Percentiles rank a stretch among this genome's conserved stretches.
Conservation (phyloP, 2,329 filamentous ascomycete genomes). For the Microdochium paspali region DNA sequence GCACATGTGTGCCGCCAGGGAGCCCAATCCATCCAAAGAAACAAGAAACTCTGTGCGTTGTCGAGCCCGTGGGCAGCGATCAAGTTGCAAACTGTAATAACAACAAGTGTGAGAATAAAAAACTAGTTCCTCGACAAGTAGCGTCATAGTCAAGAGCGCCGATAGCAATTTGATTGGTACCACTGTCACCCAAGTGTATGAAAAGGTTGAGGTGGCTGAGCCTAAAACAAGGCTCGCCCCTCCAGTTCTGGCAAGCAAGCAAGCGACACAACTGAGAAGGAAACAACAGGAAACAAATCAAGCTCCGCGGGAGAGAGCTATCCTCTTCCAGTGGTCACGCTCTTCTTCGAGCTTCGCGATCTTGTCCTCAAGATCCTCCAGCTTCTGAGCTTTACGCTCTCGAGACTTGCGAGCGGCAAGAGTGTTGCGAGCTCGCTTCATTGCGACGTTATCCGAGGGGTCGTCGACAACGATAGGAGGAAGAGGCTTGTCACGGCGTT, state of each 20-base stretch:
- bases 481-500: constrained; percentile 72
- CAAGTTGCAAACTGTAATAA: constrained; percentile 3
- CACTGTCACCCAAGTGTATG: constrained; percentile 7
- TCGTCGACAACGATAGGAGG: constrained; percentile 72
- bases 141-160: constrained; percentile 13
- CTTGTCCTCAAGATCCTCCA: constrained; percentile 64
- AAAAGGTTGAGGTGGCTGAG: constrained; percentile 11
- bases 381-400: constrained; percentile 69
- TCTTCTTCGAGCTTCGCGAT: constrained; percentile 62
- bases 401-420: constrained; percentile 90
- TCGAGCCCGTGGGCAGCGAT: neutral
- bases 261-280: constrained; percentile 10
- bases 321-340: constrained; percentile 55
- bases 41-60: neutral
- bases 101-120: constrained; percentile 5
- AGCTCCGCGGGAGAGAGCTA: constrained; percentile 34
- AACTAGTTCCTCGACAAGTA: constrained; percentile 11
- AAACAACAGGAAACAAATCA: constrained; percentile 17
- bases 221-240: constrained; percentile 13
- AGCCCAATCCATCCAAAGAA: neutral
- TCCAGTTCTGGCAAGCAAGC: constrained; percentile 21
- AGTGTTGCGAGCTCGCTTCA: constrained; percentile 92
- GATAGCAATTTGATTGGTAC: constrained; percentile 15
- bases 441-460: constrained; percentile 61
- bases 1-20: neutral